A percentile compares a stretch with the other conserved stretches of the same genome.
These are phyloP conservation scores for Corinectria fuckeliana DNA, from an alignment of 2,329 filamentous ascomycete genomes.

Conservation along the genomic window DNA sequence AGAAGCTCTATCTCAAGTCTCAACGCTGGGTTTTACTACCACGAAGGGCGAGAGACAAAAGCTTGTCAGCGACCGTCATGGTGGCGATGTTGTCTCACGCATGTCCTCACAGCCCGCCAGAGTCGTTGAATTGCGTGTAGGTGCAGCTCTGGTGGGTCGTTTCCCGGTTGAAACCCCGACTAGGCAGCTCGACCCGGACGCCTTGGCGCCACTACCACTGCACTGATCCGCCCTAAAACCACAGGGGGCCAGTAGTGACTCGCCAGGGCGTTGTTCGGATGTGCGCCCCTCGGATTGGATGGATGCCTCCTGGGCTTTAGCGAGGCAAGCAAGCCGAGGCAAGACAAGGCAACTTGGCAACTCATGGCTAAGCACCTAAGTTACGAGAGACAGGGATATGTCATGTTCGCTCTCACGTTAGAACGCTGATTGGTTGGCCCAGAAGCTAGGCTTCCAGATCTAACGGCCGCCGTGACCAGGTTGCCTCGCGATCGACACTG, in stretches of 20 bases:
- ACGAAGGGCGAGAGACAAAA: not conserved
- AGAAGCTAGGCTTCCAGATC: not conserved
- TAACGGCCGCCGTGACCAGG: not conserved
- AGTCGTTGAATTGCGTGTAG: not conserved
- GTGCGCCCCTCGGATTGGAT: not conserved
- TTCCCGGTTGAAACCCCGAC: not conserved
- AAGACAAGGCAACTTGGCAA: too few species aligned
- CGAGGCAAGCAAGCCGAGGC: too few species aligned
- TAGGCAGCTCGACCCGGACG: not conserved
- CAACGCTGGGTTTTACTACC: not conserved
- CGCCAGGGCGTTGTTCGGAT: not conserved
- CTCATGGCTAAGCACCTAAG: too few species aligned
- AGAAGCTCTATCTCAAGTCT: not conserved
- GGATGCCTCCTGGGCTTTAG: too few species aligned
- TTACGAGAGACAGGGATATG: too few species aligned
- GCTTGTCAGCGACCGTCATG: not conserved
- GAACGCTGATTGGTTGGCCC: not conserved
- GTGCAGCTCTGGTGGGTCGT: not conserved
- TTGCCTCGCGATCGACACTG: not conserved
- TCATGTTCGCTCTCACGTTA: not conserved
- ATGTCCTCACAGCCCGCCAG: not conserved
- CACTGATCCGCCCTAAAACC: not conserved
- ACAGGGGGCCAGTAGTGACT: not conserved
- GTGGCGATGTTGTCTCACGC: not conserved
- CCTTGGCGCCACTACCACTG: not conserved